Evolutionary conservation across 306 rosid species (phyloP), one percentile per base, ranked within the genome.

Genomic region (Notholithocarpus densiflorus): DNA sequence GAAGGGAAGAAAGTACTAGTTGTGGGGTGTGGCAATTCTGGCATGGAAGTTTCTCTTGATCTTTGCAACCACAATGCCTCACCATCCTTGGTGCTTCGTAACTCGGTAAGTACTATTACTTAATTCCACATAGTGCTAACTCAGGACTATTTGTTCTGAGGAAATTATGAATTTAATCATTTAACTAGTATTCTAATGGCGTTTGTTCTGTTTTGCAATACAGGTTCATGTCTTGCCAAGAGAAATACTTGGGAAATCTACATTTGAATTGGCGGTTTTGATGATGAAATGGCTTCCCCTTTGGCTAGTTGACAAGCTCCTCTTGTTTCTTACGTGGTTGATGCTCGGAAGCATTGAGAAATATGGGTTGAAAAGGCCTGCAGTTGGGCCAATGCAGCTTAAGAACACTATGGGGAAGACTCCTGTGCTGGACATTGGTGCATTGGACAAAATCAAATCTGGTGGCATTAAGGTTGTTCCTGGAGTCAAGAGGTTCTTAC

Each of bases 1-100:
- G 82, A 75, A 45, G 96, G 99, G 52, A 88, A 95, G 94, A 92
- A 91, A 70, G 97, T 95, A 0, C 88, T 95, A 0, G 98, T 95
- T 37, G 97, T 95, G 27, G 99, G 99, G 4, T 90, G 97, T 68
- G 99, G 99, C 0, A 95, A 95, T 66, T 95, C 99, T 6, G 99
- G 99, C 48, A 95, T 95, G 99, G 99, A 95, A 56, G 81, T 95
- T 45, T 91, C 99, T 0, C 96, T 95, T 24, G 99, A 95, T 73
- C 97, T 95, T 48, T 90, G 88, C 83, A 91, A 91, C 84, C 86
- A 95, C 84, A 84, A 87, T 86, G 98, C 99, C 21, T 85, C 82
- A 2, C 98, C 99, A 2, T 87, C 91, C 13, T 77, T 95, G 75
- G 99, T 95, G 79, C 87, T 88, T 81, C 94, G 99, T 1, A 91